These are phyloP conservation scores for Fomitopsis schrenkii DNA, from an alignment of 1,284 basidiomycete species.

Conservation along the genomic window DNA sequence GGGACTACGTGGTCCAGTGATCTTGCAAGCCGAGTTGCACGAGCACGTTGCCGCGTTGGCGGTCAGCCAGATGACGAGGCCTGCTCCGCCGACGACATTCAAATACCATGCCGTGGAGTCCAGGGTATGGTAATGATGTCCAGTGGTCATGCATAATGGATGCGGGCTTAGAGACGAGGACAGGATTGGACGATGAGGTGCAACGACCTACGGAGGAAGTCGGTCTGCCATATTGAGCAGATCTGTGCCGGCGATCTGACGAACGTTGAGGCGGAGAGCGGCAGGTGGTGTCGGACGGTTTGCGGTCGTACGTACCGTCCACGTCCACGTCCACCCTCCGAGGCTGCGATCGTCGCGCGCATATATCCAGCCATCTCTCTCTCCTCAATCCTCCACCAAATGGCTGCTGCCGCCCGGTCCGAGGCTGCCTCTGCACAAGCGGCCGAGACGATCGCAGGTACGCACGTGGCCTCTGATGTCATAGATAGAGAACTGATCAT, in stretches of 20 bases:
- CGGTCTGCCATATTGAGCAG: not conserved
- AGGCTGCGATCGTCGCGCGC: slow-evolving; percentile 1
- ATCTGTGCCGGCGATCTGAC: slow-evolving; percentile 4
- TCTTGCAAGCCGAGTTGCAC: too few species aligned
- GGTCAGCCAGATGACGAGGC: too few species aligned
- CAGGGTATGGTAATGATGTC: too few species aligned
- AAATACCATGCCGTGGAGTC: too few species aligned
- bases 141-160: too few species aligned
- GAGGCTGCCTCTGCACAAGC: not conserved
- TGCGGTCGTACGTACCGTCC: not conserved
- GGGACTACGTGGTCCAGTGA: too few species aligned
- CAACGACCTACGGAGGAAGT: not conserved
- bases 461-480: slow-evolving; percentile 10
- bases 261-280: slow-evolving; percentile 1
- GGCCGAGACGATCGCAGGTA: slow-evolving; percentile 2
- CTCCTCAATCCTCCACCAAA: not conserved
- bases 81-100: too few species aligned
- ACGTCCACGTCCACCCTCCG: not conserved
- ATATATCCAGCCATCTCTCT: slow-evolving; percentile 3
- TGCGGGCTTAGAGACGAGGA: not conserved
- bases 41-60: too few species aligned
- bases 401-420: not conserved
- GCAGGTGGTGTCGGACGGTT: not conserved
- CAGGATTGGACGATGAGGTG: not conserved
- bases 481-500: slow-evolving; percentile 5